These are phyloP conservation scores for Catunica adiposa DNA, from an alignment of 2,329 filamentous ascomycete genomes.

Conservation along the genomic window DNA sequence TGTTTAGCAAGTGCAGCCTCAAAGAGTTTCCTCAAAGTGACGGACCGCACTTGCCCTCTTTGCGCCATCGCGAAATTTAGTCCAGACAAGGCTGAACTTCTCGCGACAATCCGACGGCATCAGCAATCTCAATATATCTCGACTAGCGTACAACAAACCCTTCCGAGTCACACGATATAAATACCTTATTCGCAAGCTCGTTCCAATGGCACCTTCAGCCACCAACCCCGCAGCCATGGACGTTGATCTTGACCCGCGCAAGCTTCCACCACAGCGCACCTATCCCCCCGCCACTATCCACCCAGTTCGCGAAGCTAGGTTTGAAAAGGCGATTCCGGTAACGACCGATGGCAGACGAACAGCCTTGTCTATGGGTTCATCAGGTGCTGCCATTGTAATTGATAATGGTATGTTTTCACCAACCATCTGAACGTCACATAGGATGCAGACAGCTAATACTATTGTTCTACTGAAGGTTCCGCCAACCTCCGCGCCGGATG, in stretches of 20 bases:
- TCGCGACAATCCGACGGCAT: background rate
- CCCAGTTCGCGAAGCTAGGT: constrained; percentile 44
- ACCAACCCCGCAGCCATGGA: constrained; percentile 23
- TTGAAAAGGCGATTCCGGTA: constrained; percentile 37
- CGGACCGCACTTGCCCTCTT: constrained; percentile 3
- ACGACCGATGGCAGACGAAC: constrained; percentile 53
- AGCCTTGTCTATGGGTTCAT: constrained; percentile 40
- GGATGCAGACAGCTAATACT: too few species aligned
- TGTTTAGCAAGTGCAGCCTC: too few species aligned
- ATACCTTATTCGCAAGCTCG: constrained; percentile 12
- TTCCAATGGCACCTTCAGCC: constrained; percentile 36
- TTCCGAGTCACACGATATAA: background rate
- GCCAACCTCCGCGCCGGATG: constrained; percentile 82
- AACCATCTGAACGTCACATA: too few species aligned
- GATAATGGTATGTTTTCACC: constrained; percentile 60
- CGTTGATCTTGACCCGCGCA: constrained; percentile 24
- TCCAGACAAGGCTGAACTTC: constrained; percentile 12
- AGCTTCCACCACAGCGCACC: constrained; percentile 27
- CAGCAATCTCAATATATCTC: background rate
- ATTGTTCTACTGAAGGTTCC: constrained; percentile 44
- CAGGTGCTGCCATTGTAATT: constrained; percentile 71
- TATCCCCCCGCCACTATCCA: constrained; percentile 41
- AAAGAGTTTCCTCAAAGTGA: background rate
- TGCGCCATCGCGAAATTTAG: constrained; percentile 10
- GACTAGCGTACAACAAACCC: background rate